Base-by-base conservation (phyloP, 805 yeast species). In the Candida yuanshanica region DNA sequence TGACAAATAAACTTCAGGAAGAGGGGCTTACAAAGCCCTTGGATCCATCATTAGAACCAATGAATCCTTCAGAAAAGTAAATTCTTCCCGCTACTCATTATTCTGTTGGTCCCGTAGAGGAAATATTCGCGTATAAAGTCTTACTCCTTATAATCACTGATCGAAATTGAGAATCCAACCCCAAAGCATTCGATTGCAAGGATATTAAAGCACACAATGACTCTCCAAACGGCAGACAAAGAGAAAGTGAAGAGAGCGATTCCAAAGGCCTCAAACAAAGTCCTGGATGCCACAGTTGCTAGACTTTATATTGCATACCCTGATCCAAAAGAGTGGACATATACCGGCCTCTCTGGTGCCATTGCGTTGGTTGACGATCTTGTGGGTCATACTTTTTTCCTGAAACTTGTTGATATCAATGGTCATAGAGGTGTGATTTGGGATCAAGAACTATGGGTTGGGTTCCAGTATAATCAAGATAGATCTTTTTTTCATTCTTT, bases 361-460 rank as follows among this genome's bases (percentile, higher is more conserved):
- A 63, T 90, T 14, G 83, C 79, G 1, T 64, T 93, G 7, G 96
- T 85, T 16, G 96, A 93, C 60, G 99, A 93, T 62, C 63, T 86
- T 11, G 96, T 93, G 2, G 98, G 98, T 3, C 91, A 91, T 61
- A 88, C 96, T 0, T 89, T 86, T 56, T 93, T 89, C 60, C 70
- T 93, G 35, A 93, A 93, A 60, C 59, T 93, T 39, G 95, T 93
- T 7, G 99, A 93, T 56, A 79, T 91, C 24, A 56, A 69, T 29
- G 95, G 95, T 7, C 75, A 79, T 46, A 69, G 83, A 33, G 98
- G 98, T 26, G 95, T 93, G 0, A 50, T 93, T 0, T 93, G 99
- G 99, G 99, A 93, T 62, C 99, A 93, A 62, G 99, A 93, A 62
- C 64, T 93, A 37, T 91, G 86, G 55, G 81, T 87, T 11, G 83